Conservation (phyloP, 345 rosid species). For the Adansonia digitata region DNA sequence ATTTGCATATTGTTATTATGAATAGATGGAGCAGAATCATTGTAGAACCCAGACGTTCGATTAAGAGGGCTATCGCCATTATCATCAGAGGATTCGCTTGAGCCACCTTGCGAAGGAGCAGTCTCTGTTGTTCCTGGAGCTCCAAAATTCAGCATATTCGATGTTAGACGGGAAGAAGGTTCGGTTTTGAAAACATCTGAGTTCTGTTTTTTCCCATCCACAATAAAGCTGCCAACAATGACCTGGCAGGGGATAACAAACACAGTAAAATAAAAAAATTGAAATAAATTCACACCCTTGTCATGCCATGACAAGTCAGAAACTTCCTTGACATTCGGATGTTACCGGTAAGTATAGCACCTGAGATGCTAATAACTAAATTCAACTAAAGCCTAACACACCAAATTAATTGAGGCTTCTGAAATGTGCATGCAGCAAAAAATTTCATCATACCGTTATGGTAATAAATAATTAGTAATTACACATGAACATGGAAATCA, state of each 20-base stretch:
- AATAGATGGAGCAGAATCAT: conserved; percentile 34
- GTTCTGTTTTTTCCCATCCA: conserved; percentile 49
- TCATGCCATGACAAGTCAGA: neutral
- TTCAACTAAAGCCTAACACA: neutral
- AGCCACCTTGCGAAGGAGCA: conserved; percentile 60
- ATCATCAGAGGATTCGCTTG: conserved; percentile 67
- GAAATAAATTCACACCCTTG: neutral
- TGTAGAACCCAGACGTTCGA: conserved; percentile 32
- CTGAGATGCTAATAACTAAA: too few species aligned
- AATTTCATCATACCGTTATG: neutral
- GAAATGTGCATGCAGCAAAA: neutral
- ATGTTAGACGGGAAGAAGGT: conserved; percentile 37
- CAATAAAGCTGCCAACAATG: conserved; percentile 79
- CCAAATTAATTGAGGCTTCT: neutral
- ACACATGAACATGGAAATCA: neutral
- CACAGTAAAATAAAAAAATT: neutral
- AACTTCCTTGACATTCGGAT: neutral
- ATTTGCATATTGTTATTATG: conserved; percentile 49
- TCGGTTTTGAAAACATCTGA: conserved; percentile 37
- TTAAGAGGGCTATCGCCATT: conserved; percentile 58
- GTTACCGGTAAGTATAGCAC: too few species aligned
- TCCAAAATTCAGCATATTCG: conserved; percentile 59
- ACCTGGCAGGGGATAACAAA: conserved; percentile 40
- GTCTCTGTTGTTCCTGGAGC: conserved; percentile 40
- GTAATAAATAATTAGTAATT: too few species aligned